Conservation (phyloP, 2,329 filamentous ascomycete species). For the Setomelanomma holmii region DNA sequence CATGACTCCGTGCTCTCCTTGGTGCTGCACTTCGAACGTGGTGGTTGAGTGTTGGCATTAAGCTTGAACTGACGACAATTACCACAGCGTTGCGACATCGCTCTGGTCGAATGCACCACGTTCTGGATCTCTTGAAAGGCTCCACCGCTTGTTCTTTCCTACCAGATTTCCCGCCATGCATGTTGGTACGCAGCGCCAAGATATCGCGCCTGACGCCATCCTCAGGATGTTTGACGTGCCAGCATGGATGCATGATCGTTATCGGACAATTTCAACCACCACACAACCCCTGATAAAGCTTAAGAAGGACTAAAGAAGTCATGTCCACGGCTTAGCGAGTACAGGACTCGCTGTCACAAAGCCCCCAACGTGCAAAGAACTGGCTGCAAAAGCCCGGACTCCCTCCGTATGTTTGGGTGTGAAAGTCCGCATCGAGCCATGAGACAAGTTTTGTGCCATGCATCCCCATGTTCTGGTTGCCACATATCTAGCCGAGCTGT, state of each 20-base stretch:
- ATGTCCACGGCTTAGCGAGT: too few species aligned
- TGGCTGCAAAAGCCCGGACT: too few species aligned
- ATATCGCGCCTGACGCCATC: constrained; percentile 23
- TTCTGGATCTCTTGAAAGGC: neutral
- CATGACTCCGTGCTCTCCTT: too few species aligned
- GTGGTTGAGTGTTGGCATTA: neutral
- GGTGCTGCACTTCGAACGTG: neutral
- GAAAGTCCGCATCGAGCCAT: too few species aligned
- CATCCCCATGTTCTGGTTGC: too few species aligned
- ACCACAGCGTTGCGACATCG: constrained; percentile 3
- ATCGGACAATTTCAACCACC: constrained; percentile 4
- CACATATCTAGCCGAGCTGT: neutral
- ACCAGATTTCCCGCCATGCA: neutral
- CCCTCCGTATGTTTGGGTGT: too few species aligned
- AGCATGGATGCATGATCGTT: constrained; percentile 15
- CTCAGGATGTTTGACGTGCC: constrained; percentile 23
- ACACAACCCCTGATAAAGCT: too few species aligned
- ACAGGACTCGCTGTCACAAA: too few species aligned
- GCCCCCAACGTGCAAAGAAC: too few species aligned
- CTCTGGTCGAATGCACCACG: neutral
- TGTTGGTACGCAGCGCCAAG: constrained; percentile 11
- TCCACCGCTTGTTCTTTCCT: neutral
- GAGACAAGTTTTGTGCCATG: too few species aligned
- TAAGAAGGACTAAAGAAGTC: too few species aligned
- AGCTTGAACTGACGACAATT: constrained; percentile 7